These are phyloP conservation scores for Rosa hybrid DNA, from an alignment of 331 rosid species.

Conservation along the genomic window DNA sequence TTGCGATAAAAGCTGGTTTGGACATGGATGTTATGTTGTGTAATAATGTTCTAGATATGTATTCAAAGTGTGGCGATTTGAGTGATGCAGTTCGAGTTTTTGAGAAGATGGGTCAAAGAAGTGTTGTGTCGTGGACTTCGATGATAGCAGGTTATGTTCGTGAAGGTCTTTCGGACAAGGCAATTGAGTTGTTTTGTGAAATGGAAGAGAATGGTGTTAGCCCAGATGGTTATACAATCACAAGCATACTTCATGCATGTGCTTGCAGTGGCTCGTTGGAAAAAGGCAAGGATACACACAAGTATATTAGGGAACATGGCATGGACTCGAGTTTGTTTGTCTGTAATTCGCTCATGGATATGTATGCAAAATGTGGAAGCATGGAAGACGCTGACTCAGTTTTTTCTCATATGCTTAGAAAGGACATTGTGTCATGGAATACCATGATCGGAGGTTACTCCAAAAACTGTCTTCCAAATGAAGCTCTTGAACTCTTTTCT, in stretches of 20 bases:
- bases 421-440: conserved; percentile 72
- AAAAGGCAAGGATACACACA: conserved; percentile 58
- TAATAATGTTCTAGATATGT: conserved; percentile 69
- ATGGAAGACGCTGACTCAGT: conserved; percentile 66
- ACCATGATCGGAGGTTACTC: conserved; percentile 78
- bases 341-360: conserved; percentile 78
- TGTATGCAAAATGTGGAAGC: conserved; percentile 85
- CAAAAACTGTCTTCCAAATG: conserved; percentile 63
- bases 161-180: conserved; percentile 53
- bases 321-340: conserved; percentile 48
- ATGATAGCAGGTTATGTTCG: conserved; percentile 58
- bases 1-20: conserved; percentile 47
- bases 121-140: conserved; percentile 83
- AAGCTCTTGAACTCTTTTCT: conserved; percentile 53
- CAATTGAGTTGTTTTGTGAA: conserved; percentile 46
- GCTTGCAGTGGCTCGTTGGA: conserved; percentile 55
- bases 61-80: conserved; percentile 66
- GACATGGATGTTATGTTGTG: conserved; percentile 44
- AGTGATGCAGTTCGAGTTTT: conserved; percentile 48
- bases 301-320: conserved; percentile 50
- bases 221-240: conserved; percentile 56
- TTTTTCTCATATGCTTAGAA: conserved; percentile 47
- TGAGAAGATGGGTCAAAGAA: conserved; percentile 48
- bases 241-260: conserved; percentile 70
- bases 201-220: conserved; percentile 46